Evolutionary conservation across 2,329 filamentous ascomycete genomes (phyloP).

Genomic region (Phoma herbarum): DNA sequence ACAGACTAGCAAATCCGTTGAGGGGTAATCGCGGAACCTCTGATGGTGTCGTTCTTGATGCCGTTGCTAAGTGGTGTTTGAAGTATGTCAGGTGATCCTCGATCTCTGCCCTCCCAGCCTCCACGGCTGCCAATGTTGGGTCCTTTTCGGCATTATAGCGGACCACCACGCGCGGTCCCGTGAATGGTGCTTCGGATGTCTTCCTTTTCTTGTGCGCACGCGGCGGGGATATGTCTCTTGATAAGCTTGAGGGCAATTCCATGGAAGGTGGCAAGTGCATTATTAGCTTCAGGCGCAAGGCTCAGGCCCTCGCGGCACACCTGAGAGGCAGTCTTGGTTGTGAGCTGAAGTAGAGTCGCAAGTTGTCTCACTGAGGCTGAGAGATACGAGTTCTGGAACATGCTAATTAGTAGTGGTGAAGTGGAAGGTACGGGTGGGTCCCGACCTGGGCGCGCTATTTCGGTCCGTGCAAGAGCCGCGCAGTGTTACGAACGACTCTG

Average conservation of each 20-base stretch:
- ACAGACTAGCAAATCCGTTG: constrained; percentile 56
- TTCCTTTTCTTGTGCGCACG: constrained; percentile 28
- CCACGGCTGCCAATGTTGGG: constrained; percentile 56
- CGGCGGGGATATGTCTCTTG: constrained; percentile 38
- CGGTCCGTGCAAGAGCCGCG: not conserved
- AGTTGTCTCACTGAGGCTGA: not conserved
- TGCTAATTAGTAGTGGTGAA: not conserved
- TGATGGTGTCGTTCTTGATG: constrained; percentile 30
- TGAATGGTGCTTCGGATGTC: not conserved
- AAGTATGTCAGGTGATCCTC: constrained; percentile 61
- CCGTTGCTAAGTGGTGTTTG: constrained; percentile 51
- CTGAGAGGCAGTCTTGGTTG: not conserved
- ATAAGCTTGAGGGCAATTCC: constrained; percentile 29
- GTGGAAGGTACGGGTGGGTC: constrained; percentile 6
- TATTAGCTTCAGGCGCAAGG: not conserved
- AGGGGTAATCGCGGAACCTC: constrained; percentile 52
- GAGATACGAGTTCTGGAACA: not conserved
- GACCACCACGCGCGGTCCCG: not conserved
- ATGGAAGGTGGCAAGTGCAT: constrained; percentile 16
- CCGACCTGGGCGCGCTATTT: constrained; percentile 2
- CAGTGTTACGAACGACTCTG: not conserved
- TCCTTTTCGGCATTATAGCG: not conserved
- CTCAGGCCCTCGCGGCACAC: not conserved
- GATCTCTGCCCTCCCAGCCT: constrained; percentile 61
- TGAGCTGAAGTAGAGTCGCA: not conserved